A percentile compares a stretch with the other conserved stretches of the same genome.
phyloP scores from a whole-genome alignment of 805 yeast species.

The Metschnikowia santaceciliae region DNA sequence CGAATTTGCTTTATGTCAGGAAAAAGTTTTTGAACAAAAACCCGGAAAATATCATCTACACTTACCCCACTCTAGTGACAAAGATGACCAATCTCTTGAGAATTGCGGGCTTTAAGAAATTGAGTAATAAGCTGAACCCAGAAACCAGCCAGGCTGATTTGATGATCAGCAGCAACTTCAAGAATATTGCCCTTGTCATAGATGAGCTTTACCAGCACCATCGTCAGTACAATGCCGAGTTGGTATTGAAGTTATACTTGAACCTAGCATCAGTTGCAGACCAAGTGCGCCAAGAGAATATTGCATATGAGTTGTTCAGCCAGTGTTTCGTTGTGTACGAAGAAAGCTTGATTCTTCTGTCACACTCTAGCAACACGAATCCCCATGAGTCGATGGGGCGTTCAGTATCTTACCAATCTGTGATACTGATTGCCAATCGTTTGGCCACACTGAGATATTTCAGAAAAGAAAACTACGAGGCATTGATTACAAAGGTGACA shows the following conservation, averaged over 20 bases:
- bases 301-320: slow-evolving; percentile 82
- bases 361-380: slow-evolving; percentile 16
- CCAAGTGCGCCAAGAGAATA: slow-evolving; percentile 63
- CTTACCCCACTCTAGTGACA: slow-evolving; percentile 74
- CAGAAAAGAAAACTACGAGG: slow-evolving; percentile 69
- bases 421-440: slow-evolving; percentile 44
- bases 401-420: slow-evolving; percentile 46
- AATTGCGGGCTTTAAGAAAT: slow-evolving; percentile 29
- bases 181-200: slow-evolving; percentile 64
- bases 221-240: slow-evolving; percentile 28
- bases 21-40: slow-evolving; percentile 51
- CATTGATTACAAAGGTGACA: slow-evolving; percentile 78
- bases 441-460: slow-evolving; percentile 42
- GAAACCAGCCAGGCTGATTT: slow-evolving; percentile 22
- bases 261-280: slow-evolving; percentile 76
- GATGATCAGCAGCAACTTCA: slow-evolving; percentile 54
- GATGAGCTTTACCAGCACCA: slow-evolving; percentile 56
- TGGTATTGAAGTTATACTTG: slow-evolving; percentile 50
- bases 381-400: slow-evolving; percentile 44
- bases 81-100: slow-evolving; percentile 58
- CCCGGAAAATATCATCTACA: slow-evolving; percentile 52
- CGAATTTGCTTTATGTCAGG: slow-evolving; percentile 32
- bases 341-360: slow-evolving; percentile 38
- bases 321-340: slow-evolving; percentile 87
- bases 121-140: slow-evolving; percentile 26